These are phyloP conservation scores for Psilocybe mexicana DNA, from an alignment of 1,284 basidiomycete genomes.

Conservation along the genomic window DNA sequence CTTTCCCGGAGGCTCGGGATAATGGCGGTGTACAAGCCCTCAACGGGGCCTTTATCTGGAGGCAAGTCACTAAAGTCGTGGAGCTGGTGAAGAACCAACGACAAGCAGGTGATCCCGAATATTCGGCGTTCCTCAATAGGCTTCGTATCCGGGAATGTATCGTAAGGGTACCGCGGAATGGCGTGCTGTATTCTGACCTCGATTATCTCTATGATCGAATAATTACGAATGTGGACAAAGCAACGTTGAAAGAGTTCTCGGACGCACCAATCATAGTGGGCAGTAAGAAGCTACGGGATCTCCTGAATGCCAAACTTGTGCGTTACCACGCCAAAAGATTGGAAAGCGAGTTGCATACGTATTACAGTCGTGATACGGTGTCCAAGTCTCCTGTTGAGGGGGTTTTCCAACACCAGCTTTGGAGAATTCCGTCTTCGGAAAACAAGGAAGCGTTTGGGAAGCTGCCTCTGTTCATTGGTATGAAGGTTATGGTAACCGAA, in stretches of 20 bases:
- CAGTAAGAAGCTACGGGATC: constrained; percentile 10
- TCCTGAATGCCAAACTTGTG: constrained; percentile 9
- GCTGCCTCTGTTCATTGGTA: constrained; percentile 22
- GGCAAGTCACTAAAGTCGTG: constrained; percentile 11
- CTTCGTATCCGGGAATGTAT: constrained; percentile 5
- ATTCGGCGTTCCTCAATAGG: constrained; percentile 4
- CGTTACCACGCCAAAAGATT: constrained; percentile 2
- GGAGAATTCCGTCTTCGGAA: constrained; percentile 6
- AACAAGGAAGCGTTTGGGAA: constrained; percentile 9
- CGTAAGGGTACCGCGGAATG: background rate
- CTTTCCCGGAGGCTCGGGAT: constrained; percentile 1
- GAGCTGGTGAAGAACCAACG: constrained; percentile 11
- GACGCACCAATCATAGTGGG: constrained; percentile 17
- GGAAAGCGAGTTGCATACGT: background rate
- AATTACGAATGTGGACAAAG: constrained; percentile 1
- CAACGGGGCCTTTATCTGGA: constrained; percentile 12
- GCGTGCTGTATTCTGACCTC: background rate
- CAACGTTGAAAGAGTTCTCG: background rate
- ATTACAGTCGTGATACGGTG: background rate
- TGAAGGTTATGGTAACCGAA: constrained; percentile 31
- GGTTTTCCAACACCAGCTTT: background rate
- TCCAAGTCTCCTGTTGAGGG: background rate
- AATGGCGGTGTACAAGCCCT: constrained; percentile 1
- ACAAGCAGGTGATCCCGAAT: constrained; percentile 7
- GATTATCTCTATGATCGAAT: constrained; percentile 1